A percentile compares a stretch with the other conserved stretches of the same genome.
Conservation (phyloP, 805 yeast species). For the Kurtzmaniella cleridarum region DNA sequence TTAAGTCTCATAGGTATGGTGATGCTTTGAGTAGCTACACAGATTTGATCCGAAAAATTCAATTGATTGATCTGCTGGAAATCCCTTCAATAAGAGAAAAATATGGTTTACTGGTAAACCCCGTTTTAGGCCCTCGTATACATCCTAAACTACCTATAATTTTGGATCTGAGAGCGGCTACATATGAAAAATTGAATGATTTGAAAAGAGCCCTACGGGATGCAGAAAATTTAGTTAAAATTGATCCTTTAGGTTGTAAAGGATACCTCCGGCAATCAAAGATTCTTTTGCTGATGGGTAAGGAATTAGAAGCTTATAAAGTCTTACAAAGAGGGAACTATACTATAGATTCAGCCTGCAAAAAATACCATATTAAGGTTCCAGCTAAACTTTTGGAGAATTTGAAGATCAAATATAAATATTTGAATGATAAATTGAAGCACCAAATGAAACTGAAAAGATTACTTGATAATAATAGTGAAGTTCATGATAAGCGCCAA, state of each 20-base stretch:
- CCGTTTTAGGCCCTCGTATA: conserved; percentile 22
- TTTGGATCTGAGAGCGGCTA: conserved; percentile 47
- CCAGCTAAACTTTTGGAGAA: conserved; percentile 25
- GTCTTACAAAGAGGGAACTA: conserved; percentile 32
- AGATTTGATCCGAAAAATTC: conserved; percentile 16
- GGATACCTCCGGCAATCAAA: conserved; percentile 45
- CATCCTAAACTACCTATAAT: conserved; percentile 34
- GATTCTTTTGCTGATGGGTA: conserved; percentile 17
- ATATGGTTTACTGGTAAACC: conserved; percentile 17
- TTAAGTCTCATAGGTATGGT: conserved; percentile 21
- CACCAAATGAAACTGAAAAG: conserved; percentile 2
- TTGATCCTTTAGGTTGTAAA: conserved; percentile 44
- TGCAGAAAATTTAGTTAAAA: conserved; percentile 23
- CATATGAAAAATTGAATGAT: conserved; percentile 36
- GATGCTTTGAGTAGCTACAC: conserved; percentile 25
- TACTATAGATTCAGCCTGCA: conserved; percentile 25
- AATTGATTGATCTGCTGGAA: conserved; percentile 10
- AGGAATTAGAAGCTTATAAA: conserved; percentile 30
- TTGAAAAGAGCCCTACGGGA: conserved; percentile 31
- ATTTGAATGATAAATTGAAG: conserved; percentile 19
- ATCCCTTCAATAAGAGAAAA: conserved; percentile 13
- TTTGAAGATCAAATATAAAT: conserved; percentile 18
- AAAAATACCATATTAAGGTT: conserved; percentile 21
- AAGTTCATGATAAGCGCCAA: neutral
- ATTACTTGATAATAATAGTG: neutral